Conservation (phyloP, 2,329 filamentous ascomycete species). For the Amesomyces nigricolor region DNA sequence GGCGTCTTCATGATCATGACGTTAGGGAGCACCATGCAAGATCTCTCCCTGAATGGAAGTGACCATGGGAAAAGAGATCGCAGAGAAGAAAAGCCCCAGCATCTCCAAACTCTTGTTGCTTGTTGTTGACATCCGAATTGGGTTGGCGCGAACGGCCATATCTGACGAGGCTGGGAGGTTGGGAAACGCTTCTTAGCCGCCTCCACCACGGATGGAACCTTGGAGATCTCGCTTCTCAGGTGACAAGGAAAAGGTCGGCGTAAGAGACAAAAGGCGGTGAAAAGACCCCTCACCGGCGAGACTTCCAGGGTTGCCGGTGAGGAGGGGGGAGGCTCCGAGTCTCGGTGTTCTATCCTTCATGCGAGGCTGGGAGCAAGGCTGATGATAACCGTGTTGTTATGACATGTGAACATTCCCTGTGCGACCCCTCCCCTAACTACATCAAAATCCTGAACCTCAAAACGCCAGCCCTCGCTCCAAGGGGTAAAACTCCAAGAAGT, state of each 20-base stretch:
- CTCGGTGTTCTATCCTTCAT: neutral
- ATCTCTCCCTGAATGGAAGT: too few species aligned
- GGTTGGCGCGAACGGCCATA: neutral
- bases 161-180: conserved; percentile 1
- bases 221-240: neutral
- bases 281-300: conserved; percentile 8
- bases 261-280: conserved; percentile 14
- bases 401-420: neutral
- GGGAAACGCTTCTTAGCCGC: neutral
- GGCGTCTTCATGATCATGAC: too few species aligned
- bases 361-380: conserved; percentile 2
- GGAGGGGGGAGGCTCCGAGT: neutral
- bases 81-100: too few species aligned
- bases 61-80: too few species aligned
- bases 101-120: too few species aligned
- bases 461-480: conserved; percentile 15
- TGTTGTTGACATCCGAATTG: neutral
- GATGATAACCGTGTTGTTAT: neutral
- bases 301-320: neutral
- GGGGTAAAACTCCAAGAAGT: neutral
- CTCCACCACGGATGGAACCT: neutral
- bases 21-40: too few species aligned
- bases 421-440: neutral
- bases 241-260: neutral
- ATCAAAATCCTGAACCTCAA: conserved; percentile 13